Evolutionary conservation across 495 filamentous ascomycete species (phyloP), one percentile per base, ranked within the genome.

Genomic region (Lasiosphaeria ovina): DNA sequence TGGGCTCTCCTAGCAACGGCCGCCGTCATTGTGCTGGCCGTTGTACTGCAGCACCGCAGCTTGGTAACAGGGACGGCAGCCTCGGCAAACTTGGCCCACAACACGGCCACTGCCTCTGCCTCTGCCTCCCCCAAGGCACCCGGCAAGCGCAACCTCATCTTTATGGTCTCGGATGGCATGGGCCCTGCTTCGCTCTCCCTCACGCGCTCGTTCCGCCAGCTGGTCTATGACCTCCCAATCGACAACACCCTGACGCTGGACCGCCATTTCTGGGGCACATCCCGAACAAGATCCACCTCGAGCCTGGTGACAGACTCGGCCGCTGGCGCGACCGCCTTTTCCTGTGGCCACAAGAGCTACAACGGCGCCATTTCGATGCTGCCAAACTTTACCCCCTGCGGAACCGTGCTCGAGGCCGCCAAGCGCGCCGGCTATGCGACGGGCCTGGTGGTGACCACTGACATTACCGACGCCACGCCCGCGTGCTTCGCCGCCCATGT

Each of bases 151-250:
- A 98, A 97, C 69, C 74, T 98, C 44, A 88, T 98, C 61, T 98
- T 98, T 79, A 98, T 98, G 95, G 95, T 98, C 8, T 95, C 90
- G 0, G 94, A 98, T 69, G 94, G 93, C 57, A 98, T 98, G 95
- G 94, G 94, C 0, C 94, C 94, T 3, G 90, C 93, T 24, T 93
- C 90, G 70, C 80, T 98, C 32, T 85, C 85, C 11, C 73, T 98
- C 69, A 97, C 95, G 6, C 80, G 94, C 51, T 86, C 83, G 68
- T 98, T 91, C 77, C 80, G 85, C 35, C 94, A 98, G 72, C 73
- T 78, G 48, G 77, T 80, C 38, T 78, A 86, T 38, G 84, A 83
- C 11, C 77, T 93, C 14, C 86, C 89, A 3, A 76, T 81, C 58
- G 84, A 86, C 58, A 83, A 95, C 62, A 86, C 81, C 6, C 80